Evolutionary conservation across 495 filamentous ascomycete genomes (phyloP).

Genomic region (Penicillium subrubescens): DNA sequence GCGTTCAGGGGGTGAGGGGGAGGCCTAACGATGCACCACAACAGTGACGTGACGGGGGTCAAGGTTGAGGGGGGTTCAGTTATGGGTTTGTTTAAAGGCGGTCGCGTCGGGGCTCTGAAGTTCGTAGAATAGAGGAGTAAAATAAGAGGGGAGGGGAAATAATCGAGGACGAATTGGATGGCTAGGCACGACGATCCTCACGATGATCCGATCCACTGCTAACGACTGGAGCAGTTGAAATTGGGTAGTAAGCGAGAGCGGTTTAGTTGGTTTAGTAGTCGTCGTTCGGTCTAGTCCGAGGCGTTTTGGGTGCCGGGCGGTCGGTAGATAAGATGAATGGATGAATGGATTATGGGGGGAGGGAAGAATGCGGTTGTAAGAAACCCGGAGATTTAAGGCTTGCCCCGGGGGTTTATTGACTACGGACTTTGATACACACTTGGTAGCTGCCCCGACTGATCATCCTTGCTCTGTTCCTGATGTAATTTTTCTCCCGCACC

Average conservation of each 20-base stretch:
- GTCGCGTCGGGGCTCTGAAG: slow-evolving; percentile 26
- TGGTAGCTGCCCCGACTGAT: slow-evolving; percentile 13
- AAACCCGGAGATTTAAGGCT: slow-evolving; percentile 22
- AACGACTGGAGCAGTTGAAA: slow-evolving; percentile 8
- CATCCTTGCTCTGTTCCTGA: slow-evolving; percentile 5
- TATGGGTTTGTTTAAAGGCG: slow-evolving; percentile 11
- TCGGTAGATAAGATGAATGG: slow-evolving; percentile 20
- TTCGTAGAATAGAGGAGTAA: slow-evolving; percentile 3
- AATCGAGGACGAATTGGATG: slow-evolving; percentile 5
- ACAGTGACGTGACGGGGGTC: slow-evolving; percentile 21
- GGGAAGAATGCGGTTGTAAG: slow-evolving; percentile 17
- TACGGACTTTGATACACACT: slow-evolving; percentile 7
- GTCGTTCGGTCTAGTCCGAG: background rate
- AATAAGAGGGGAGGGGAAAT: background rate
- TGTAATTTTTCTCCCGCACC: background rate
- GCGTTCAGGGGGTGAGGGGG: slow-evolving; percentile 4
- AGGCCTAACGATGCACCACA: slow-evolving; percentile 26
- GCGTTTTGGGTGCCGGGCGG: slow-evolving; percentile 7
- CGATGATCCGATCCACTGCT: slow-evolving; percentile 9
- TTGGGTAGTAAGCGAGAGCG: slow-evolving; percentile 7
- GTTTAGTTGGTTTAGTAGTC: background rate
- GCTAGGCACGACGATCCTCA: slow-evolving; percentile 2
- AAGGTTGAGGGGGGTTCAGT: slow-evolving; percentile 10
- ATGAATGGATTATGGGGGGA: slow-evolving; percentile 8
- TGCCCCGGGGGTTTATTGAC: background rate